Conservation (phyloP, 495 filamentous ascomycete genomes). For the Ramalina intermedia region DNA sequence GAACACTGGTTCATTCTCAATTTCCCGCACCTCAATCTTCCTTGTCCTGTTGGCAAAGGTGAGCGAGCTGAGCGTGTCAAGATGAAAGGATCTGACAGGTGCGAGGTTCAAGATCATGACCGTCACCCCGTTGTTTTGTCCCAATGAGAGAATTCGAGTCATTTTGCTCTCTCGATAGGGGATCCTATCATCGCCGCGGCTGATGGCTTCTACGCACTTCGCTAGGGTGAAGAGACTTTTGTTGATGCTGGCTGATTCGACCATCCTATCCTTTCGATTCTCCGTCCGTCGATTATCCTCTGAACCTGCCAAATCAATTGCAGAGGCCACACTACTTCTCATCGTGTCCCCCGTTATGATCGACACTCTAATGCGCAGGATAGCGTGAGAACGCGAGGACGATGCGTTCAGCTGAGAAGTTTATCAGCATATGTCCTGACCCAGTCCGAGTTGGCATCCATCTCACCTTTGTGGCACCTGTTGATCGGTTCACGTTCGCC, state of each 20-base stretch:
- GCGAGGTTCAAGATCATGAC: constrained; percentile 96
- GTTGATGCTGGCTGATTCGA: constrained; percentile 97
- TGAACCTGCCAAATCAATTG: constrained; percentile 91
- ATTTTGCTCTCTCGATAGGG: constrained; percentile 94
- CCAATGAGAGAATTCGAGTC: constrained; percentile 84
- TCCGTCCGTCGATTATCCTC: constrained; percentile 93
- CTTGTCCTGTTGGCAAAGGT: constrained; percentile 94
- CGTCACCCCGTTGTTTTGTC: constrained; percentile 90
- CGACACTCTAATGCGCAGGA: constrained; percentile 77
- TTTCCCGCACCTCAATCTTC: constrained; percentile 87
- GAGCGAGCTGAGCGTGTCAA: constrained; percentile 85
- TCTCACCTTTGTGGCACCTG: constrained; percentile 70
- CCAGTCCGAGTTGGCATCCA: background rate
- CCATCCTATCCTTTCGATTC: constrained; percentile 82
- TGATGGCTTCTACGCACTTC: constrained; percentile 93
- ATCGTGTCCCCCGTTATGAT: constrained; percentile 58
- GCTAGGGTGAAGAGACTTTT: constrained; percentile 91
- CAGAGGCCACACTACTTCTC: constrained; percentile 69
- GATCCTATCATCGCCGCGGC: constrained; percentile 62
- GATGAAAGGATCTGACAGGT: constrained; percentile 70
- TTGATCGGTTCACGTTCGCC: constrained; percentile 84
- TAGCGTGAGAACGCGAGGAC: constrained; percentile 84
- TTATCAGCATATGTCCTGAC: background rate
- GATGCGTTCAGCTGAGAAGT: constrained; percentile 63
- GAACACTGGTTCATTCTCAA: constrained; percentile 84